A percentile compares a stretch with the other conserved stretches of the same genome.
phyloP scores from a whole-genome alignment of 179 eudicot genomes.

The Silene coronaria region DNA sequence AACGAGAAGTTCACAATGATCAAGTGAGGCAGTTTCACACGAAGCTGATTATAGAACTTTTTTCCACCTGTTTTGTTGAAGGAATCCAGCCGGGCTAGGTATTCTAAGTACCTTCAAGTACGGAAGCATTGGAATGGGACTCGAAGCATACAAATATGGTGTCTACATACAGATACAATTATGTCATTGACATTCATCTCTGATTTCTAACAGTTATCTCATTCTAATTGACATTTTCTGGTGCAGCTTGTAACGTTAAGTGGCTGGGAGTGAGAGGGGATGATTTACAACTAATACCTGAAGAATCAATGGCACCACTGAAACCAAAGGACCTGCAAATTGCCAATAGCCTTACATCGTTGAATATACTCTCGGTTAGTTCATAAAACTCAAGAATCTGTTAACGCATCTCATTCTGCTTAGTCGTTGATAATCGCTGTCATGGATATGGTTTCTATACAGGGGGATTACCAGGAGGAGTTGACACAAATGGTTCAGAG shows the following conservation, averaged over 20 bases:
- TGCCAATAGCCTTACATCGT: conserved; percentile 75
- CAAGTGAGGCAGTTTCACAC: too few relatives aligned
- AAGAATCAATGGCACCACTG: conserved; percentile 57
- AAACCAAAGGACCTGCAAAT: conserved; percentile 74
- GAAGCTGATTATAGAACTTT: neutral
- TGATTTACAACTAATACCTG: conserved; percentile 71
- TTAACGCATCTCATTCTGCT: neutral
- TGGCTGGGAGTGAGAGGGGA: conserved; percentile 84
- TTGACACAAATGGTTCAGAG: conserved; percentile 63
- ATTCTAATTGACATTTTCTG: conserved; percentile 9
- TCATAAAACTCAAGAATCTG: neutral
- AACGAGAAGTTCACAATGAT: too few relatives aligned
- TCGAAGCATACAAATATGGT: conserved; percentile 97
- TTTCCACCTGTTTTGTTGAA: conserved; percentile 21
- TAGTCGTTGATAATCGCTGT: neutral
- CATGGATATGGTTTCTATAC: conserved; percentile 10
- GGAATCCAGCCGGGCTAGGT: conserved; percentile 94
- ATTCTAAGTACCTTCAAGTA: conserved; percentile 83
- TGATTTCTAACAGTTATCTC: neutral
- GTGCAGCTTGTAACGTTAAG: conserved; percentile 79
- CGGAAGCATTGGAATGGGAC: conserved; percentile 95
- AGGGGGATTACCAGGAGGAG: conserved; percentile 83
- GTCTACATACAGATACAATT: conserved; percentile 3
- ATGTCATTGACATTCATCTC: conserved; percentile 2
- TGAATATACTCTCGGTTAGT: conserved; percentile 64